phyloP scores from a whole-genome alignment of 1,139 yeast species.

The Yarrowia galli region DNA sequence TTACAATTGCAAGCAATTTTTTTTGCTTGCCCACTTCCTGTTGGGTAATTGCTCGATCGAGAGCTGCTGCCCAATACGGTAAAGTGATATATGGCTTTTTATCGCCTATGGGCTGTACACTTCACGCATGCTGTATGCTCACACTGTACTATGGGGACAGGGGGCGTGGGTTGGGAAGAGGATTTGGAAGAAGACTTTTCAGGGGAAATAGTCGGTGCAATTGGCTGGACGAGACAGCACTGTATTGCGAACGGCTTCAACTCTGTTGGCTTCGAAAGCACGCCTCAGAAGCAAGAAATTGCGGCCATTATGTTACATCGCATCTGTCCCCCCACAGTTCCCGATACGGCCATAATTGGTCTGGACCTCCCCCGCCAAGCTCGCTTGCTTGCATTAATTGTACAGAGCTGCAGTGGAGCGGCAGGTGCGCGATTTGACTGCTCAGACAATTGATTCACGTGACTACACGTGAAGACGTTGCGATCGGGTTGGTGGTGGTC shows the following conservation, averaged over 20 bases:
- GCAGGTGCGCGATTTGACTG: conserved; percentile 34
- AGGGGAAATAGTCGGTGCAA: conserved; percentile 3
- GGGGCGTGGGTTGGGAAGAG: conserved; percentile 7
- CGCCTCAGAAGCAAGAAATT: neutral
- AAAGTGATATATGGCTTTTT: neutral
- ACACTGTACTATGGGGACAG: conserved; percentile 18
- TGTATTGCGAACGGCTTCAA: conserved; percentile 5
- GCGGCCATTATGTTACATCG: neutral
- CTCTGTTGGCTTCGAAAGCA: conserved; percentile 20
- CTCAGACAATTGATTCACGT: neutral
- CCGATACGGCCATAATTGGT: conserved; percentile 21
- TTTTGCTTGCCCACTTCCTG: too few species aligned
- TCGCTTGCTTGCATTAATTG: conserved; percentile 38
- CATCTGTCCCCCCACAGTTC: neutral
- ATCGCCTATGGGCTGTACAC: neutral
- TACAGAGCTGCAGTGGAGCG: conserved; percentile 9
- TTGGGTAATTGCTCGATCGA: conserved; percentile 17
- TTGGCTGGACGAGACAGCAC: neutral
- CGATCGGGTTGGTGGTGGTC: neutral
- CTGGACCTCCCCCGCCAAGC: conserved; percentile 26
- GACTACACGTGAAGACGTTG: conserved; percentile 17
- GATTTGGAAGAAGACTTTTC: neutral
- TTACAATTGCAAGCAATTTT: too few species aligned
- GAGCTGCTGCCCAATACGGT: conserved; percentile 13
- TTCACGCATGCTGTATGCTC: conserved; percentile 32